These are phyloP conservation scores for Mikania micrantha DNA, from an alignment of 129 eudicot genomes.

Conservation along the genomic window DNA sequence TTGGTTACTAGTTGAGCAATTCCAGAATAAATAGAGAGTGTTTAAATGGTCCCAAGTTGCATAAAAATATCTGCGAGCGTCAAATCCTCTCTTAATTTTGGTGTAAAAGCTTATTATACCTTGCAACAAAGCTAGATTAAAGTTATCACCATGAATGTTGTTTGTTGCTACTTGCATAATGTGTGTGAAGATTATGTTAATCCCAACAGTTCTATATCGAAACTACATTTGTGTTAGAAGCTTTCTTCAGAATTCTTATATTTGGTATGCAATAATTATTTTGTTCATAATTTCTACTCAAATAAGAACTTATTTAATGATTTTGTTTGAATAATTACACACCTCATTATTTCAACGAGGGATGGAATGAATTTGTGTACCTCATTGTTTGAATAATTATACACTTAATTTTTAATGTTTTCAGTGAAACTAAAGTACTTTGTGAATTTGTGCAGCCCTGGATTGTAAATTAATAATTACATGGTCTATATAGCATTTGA, in stretches of 20 bases:
- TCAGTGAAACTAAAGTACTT: too few relatives aligned
- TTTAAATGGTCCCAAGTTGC: conserved; percentile 52
- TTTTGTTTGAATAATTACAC: conserved; percentile 61
- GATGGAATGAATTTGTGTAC: too few relatives aligned
- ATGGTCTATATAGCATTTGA: too few relatives aligned
- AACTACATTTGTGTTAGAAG: conserved; percentile 68
- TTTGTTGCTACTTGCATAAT: conserved; percentile 80
- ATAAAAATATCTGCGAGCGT: conserved; percentile 46
- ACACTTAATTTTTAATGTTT: too few relatives aligned
- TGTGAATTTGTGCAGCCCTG: too few relatives aligned
- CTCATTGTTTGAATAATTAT: too few relatives aligned
- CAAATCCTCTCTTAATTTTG: conserved; percentile 49
- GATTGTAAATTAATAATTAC: too few relatives aligned
- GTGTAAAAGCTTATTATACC: neutral
- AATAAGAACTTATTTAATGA: conserved; percentile 11
- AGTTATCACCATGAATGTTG: conserved; percentile 58
- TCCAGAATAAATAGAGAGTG: conserved; percentile 40
- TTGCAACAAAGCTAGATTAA: conserved; percentile 9
- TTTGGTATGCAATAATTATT: conserved; percentile 43
- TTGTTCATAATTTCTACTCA: neutral
- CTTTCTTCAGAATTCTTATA: conserved; percentile 69
- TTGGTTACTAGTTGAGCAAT: conserved; percentile 16
- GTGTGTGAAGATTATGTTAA: conserved; percentile 71
- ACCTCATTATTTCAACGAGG: conserved; percentile 78
- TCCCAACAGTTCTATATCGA: conserved; percentile 59